Evolutionary conservation across 2,329 filamentous ascomycete genomes (phyloP).

Genomic region (Fusarium irregulare): DNA sequence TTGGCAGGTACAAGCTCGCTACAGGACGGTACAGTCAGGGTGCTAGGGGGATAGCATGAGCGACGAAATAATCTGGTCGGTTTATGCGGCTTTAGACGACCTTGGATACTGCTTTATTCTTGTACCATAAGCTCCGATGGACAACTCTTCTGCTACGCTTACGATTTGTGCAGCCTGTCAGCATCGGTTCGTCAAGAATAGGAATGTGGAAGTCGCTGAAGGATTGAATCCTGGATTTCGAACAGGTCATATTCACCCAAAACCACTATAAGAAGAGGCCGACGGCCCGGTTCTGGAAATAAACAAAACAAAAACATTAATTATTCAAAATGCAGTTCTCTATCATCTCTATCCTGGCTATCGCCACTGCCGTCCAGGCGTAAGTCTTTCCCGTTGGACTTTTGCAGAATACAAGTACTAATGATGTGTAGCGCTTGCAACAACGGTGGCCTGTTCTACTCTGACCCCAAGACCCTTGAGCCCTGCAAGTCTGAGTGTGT

Average conservation of each 20-base stretch:
- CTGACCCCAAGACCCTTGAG: constrained; percentile 23
- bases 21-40: too few species aligned
- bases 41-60: neutral
- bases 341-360: constrained; percentile 6
- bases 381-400: neutral
- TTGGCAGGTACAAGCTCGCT: constrained; percentile 7
- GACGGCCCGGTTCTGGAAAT: neutral
- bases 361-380: constrained; percentile 9
- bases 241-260: neutral
- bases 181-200: neutral
- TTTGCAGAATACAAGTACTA: too few species aligned
- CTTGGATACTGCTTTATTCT: rapidly evolving
- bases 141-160: neutral
- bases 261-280: neutral
- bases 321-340: constrained; percentile 14
- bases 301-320: too few species aligned
- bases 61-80: neutral
- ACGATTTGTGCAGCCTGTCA: neutral
- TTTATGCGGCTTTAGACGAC: rapidly evolving
- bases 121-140: neutral
- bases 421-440: neutral
- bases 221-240: constrained; percentile 11
- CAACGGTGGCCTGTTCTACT: constrained; percentile 13
- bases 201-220: constrained; percentile 14
- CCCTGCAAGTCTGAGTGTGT: constrained; percentile 16